These are phyloP conservation scores for Marchantia polymorpha DNA, from an alignment of 225 moss, liverwort and hornwort genomes.

Conservation along the genomic window DNA sequence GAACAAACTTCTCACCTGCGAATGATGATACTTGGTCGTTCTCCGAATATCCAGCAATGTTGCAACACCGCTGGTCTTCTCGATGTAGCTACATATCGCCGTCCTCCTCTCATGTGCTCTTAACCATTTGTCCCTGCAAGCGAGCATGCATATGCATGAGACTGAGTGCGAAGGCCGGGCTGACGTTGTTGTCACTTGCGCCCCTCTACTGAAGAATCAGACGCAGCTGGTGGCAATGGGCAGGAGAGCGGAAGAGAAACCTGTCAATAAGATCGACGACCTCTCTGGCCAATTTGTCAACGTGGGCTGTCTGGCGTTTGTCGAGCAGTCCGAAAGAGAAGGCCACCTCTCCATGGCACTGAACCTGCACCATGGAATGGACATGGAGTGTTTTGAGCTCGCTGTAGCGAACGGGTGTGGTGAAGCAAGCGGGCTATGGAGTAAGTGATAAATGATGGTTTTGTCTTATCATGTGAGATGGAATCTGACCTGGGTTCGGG, in stretches of 20 bases:
- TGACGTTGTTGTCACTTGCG: background rate
- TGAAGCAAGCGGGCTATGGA: background rate
- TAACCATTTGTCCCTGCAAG: constrained; percentile 63
- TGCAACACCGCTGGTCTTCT: constrained; percentile 67
- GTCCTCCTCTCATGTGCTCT: constrained; percentile 69
- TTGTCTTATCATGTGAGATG: background rate
- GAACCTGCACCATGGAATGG: constrained; percentile 46
- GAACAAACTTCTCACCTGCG: constrained; percentile 43
- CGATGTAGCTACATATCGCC: constrained; percentile 64
- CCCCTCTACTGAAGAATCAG: too few relatives aligned
- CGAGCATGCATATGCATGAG: background rate
- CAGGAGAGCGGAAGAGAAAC: constrained; percentile 37
- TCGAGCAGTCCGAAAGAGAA: constrained; percentile 79
- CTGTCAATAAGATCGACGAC: constrained; percentile 70
- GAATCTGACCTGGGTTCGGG: constrained; percentile 60
- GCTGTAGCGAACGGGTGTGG: background rate
- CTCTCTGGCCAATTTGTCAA: constrained; percentile 59
- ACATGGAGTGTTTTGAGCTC: background rate
- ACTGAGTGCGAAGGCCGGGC: background rate
- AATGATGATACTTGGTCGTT: constrained; percentile 72
- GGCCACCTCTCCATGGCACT: constrained; percentile 66
- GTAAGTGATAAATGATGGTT: background rate
- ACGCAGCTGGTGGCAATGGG: too few relatives aligned
- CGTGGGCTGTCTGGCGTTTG: constrained; percentile 65
- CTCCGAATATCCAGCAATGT: constrained; percentile 84